Percentiles rank a stretch among this genome's conserved stretches.
phyloP scores from a whole-genome alignment of 371 early-diverging fungal species.

The Mortierella sp. region DNA sequence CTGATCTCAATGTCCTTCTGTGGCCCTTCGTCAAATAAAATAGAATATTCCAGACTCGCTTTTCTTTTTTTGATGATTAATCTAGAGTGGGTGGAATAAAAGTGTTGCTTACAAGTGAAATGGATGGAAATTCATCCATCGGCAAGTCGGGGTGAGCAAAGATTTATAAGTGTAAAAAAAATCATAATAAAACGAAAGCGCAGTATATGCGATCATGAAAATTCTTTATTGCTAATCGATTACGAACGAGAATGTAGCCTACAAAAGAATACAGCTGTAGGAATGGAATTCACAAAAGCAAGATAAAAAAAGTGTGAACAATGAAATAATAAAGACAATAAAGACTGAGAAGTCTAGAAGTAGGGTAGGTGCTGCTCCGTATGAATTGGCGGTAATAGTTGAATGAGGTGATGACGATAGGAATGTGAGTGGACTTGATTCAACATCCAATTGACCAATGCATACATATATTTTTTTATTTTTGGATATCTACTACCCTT shows the following conservation, averaged over 20 bases:
- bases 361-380: too few relatives aligned
- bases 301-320: background rate
- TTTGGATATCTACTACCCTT: too few relatives aligned
- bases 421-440: too few relatives aligned
- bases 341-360: background rate
- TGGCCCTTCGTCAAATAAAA: slow-evolving; percentile 4
- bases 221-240: slow-evolving; percentile 18
- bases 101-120: background rate
- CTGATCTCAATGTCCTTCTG: background rate
- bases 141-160: slow-evolving; percentile 15
- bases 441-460: too few relatives aligned
- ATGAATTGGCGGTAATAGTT: too few relatives aligned
- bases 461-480: too few relatives aligned
- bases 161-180: slow-evolving; percentile 4
- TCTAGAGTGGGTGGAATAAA: background rate
- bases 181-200: slow-evolving; percentile 5
- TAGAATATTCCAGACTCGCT: background rate
- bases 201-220: slow-evolving; percentile 25
- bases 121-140: slow-evolving; percentile 24
- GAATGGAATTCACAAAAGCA: background rate
- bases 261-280: background rate
- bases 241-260: background rate
- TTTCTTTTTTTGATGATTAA: background rate
- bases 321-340: too few relatives aligned
- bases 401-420: too few relatives aligned